Conservation (phyloP, 441 rosid genomes). For the Jatropha multifida region DNA sequence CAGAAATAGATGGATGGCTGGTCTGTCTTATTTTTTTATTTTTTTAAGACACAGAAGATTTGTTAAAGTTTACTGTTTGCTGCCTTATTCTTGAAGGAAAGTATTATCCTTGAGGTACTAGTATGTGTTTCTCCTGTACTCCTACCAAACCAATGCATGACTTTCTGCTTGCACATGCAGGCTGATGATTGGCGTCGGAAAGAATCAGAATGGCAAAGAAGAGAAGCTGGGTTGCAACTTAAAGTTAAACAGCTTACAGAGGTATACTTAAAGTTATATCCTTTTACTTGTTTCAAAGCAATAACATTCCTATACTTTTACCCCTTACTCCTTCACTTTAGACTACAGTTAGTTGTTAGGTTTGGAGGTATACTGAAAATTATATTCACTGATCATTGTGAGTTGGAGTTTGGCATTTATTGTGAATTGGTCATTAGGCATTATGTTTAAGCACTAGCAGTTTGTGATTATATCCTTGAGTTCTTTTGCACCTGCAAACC, state of each 20-base stretch:
- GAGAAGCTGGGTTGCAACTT: conserved; percentile 40
- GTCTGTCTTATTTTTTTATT: neutral
- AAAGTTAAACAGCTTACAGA: conserved; percentile 42
- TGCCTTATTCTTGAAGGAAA: neutral
- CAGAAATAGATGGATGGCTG: neutral
- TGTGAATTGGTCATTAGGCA: neutral
- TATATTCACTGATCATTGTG: neutral
- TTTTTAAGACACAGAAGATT: neutral
- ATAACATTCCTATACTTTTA: neutral
- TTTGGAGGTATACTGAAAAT: too few relatives aligned
- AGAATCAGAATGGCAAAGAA: conserved; percentile 52
- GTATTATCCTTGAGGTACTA: neutral
- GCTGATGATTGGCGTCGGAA: conserved; percentile 40
- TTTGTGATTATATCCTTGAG: conserved; percentile 1
- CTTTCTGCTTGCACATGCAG: conserved; percentile 31
- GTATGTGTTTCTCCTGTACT: neutral
- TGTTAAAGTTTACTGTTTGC: too few relatives aligned
- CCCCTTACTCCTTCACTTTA: too few relatives aligned
- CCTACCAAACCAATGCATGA: neutral
- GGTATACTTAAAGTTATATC: conserved; percentile 32
- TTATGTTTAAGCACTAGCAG: neutral
- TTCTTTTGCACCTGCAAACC: neutral
- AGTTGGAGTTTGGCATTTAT: neutral
- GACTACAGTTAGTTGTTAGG: too few relatives aligned
- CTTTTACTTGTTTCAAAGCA: neutral